Evolutionary conservation across 2,329 filamentous ascomycete species (phyloP).

Genomic region (Neofusicoccum sp.): DNA sequence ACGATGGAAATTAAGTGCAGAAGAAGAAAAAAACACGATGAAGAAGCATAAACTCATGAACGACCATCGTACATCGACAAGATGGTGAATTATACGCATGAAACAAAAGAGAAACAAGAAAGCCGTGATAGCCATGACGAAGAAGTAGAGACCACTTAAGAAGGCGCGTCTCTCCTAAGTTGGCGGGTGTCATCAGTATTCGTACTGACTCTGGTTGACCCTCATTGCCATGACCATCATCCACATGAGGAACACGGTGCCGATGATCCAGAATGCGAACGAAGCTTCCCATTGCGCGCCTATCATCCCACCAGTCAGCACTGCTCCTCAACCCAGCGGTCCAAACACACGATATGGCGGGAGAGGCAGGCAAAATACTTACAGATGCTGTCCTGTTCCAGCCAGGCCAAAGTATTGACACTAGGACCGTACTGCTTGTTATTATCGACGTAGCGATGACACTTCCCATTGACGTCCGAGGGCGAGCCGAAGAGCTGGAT

Average conservation of each 20-base stretch:
- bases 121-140: not conserved
- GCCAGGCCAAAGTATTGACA: slow-evolving; percentile 58
- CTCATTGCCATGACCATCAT: slow-evolving; percentile 64
- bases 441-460: slow-evolving; percentile 55
- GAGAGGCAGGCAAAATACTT: slow-evolving; percentile 27
- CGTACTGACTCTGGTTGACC: slow-evolving; percentile 49
- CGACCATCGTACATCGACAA: not conserved
- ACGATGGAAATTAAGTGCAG: no score
- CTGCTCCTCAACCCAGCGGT: not conserved
- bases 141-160: not conserved
- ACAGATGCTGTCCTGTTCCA: slow-evolving; percentile 64
- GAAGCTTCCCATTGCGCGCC: slow-evolving; percentile 62
- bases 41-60: not conserved
- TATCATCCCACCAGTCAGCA: slow-evolving; percentile 24
- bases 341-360: not conserved
- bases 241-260: slow-evolving; percentile 63
- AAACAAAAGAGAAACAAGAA: not conserved
- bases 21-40: not conserved
- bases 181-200: slow-evolving; percentile 22
- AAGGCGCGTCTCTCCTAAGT: no score
- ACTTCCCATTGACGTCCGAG: slow-evolving; percentile 58
- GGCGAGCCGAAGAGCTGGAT: slow-evolving; percentile 59
- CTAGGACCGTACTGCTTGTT: slow-evolving; percentile 47
- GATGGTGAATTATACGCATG: not conserved
- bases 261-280: slow-evolving; percentile 64